Percentiles rank a stretch among this genome's conserved stretches.
Evolutionary conservation across 257 asterid species (phyloP).

Genomic region (Verbascum thapsus): DNA sequence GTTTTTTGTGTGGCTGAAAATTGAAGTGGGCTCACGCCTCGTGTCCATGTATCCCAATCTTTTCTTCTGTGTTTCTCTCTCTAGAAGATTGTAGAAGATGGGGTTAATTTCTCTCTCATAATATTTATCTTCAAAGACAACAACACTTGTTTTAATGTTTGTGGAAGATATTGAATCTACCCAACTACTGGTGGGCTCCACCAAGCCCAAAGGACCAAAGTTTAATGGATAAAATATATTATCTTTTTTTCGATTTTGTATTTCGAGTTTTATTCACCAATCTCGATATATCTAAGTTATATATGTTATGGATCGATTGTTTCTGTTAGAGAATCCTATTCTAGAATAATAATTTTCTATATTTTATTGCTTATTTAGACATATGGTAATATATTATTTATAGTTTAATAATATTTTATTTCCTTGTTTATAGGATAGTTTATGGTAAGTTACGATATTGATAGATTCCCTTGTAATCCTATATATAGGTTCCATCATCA

Average conservation of each 20-base stretch:
- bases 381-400: too few species aligned
- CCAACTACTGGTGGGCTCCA: constrained; percentile 30
- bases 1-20: constrained; percentile 69
- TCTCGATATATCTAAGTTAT: not conserved
- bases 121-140: constrained; percentile 24
- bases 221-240: constrained; percentile 5
- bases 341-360: too few species aligned
- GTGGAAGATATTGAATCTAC: constrained; percentile 42
- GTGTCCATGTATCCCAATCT: constrained; percentile 45
- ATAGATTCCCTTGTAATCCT: too few species aligned
- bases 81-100: too few species aligned
- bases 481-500: too few species aligned
- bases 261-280: constrained; percentile 8
- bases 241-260: constrained; percentile 7
- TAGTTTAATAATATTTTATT: too few species aligned
- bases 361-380: too few species aligned
- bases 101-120: constrained; percentile 26
- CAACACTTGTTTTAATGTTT: constrained; percentile 30
- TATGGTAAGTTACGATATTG: too few species aligned
- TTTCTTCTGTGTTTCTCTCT: constrained; percentile 24
- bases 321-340: too few species aligned
- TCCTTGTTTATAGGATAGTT: too few species aligned
- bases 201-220: not conserved
- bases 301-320: too few species aligned
- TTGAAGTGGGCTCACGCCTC: constrained; percentile 40